phyloP scores from a whole-genome alignment of 2,329 filamentous ascomycete genomes.

The Botrytis tulipae region DNA sequence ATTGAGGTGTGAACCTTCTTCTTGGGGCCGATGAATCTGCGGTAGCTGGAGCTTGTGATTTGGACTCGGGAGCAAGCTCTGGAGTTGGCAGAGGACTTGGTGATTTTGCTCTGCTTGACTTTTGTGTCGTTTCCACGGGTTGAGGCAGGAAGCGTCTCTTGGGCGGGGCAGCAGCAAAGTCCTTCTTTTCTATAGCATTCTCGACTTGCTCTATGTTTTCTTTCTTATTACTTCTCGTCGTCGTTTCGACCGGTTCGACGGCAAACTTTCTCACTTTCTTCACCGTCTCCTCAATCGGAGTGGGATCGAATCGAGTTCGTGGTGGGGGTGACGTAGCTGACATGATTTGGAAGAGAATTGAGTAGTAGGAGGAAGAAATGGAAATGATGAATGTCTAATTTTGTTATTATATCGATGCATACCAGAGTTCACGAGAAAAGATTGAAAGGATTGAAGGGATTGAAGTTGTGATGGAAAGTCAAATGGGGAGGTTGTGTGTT shows the following conservation, averaged over 20 bases:
- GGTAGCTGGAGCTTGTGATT: conserved; percentile 43
- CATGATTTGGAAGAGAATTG: conserved; percentile 28
- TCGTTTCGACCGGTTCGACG: conserved; percentile 46
- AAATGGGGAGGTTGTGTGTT: background rate
- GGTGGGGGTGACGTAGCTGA: conserved; percentile 34
- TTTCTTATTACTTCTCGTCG: conserved; percentile 42
- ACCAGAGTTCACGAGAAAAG: conserved; percentile 3
- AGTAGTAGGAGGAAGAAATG: background rate
- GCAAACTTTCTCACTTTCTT: conserved; percentile 42
- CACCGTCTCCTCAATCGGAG: conserved; percentile 39
- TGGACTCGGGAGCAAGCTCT: conserved; percentile 55
- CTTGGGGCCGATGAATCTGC: conserved; percentile 37
- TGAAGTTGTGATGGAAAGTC: conserved; percentile 1
- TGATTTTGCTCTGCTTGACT: conserved; percentile 53
- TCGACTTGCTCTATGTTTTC: conserved; percentile 28
- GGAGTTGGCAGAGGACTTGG: conserved; percentile 46
- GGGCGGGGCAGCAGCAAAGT: conserved; percentile 38
- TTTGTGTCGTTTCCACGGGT: conserved; percentile 70
- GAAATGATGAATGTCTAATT: conserved; percentile 18
- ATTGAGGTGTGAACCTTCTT: conserved; percentile 69
- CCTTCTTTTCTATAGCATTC: conserved; percentile 33
- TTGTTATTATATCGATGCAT: conserved; percentile 21
- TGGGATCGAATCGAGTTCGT: conserved; percentile 36
- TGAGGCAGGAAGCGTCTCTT: conserved; percentile 64
- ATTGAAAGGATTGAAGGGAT: background rate